phyloP scores from a whole-genome alignment of 768 basidiomycete species.

The Suillus alpinus region DNA sequence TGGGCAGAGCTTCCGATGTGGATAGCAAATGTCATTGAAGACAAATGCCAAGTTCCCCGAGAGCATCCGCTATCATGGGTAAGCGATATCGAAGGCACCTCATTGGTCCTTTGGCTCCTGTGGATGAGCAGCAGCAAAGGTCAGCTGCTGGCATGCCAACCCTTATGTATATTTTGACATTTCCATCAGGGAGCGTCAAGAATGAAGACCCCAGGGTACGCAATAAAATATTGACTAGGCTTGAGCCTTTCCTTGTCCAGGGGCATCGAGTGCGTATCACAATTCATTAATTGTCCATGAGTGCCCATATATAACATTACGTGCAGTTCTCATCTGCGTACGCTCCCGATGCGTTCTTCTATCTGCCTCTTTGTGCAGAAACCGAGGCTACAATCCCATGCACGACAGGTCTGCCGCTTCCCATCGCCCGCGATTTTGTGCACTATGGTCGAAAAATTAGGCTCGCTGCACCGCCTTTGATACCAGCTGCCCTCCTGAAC shows the following conservation, averaged over 20 bases:
- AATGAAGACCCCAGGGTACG: slow-evolving; percentile 28
- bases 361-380: slow-evolving; percentile 36
- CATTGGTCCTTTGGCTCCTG: slow-evolving; percentile 43
- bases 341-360: slow-evolving; percentile 43
- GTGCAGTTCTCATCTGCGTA: slow-evolving; percentile 40
- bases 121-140: slow-evolving; percentile 46
- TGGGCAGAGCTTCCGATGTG: slow-evolving; percentile 39
- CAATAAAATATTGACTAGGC: slow-evolving; percentile 25
- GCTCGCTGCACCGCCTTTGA: slow-evolving; percentile 40
- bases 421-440: slow-evolving; percentile 30
- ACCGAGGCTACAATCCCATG: slow-evolving; percentile 17
- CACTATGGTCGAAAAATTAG: slow-evolving; percentile 42
- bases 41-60: slow-evolving; percentile 17
- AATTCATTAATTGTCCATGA: background rate
- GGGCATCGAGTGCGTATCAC: slow-evolving; percentile 37
- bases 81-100: slow-evolving; percentile 33
- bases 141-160: slow-evolving; percentile 16
- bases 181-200: slow-evolving; percentile 29
- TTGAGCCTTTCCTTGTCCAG: slow-evolving; percentile 40
- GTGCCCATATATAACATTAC: slow-evolving; percentile 8
- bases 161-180: slow-evolving; percentile 12
- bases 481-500: slow-evolving; percentile 38
- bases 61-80: slow-evolving; percentile 11
- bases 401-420: slow-evolving; percentile 23
- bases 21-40: slow-evolving; percentile 17